These are phyloP conservation scores for Colletotrichum australisinense DNA, from an alignment of 2,329 filamentous ascomycete species.

Conservation along the genomic window DNA sequence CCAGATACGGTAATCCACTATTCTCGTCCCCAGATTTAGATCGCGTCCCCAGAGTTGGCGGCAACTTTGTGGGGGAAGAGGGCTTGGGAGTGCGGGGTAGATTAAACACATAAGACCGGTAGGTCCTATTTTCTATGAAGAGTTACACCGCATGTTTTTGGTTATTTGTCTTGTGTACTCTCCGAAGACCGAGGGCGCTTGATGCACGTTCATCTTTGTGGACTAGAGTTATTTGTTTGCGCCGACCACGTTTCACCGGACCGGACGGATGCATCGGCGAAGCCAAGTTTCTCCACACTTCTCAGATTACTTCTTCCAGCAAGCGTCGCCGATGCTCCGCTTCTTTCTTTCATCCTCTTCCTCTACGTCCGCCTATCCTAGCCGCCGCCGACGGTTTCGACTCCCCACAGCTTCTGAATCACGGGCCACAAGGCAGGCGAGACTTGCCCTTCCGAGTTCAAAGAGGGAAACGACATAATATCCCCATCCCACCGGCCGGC, in stretches of 20 bases:
- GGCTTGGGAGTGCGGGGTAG: slow-evolving; percentile 8
- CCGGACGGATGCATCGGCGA: neutral
- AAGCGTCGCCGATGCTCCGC: slow-evolving; percentile 25
- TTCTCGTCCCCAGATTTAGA: neutral
- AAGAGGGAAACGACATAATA: neutral
- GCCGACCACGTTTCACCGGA: neutral
- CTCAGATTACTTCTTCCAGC: slow-evolving; percentile 11
- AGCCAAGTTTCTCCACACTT: neutral
- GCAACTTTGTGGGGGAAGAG: slow-evolving; percentile 2
- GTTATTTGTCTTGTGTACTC: neutral
- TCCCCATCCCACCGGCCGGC: neutral
- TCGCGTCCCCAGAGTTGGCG: neutral
- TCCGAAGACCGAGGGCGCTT: neutral
- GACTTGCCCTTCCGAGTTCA: slow-evolving; percentile 6
- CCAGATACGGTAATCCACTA: neutral
- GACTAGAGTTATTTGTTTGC: neutral
- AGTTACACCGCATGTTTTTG: neutral
- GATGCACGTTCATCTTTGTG: slow-evolving; percentile 2
- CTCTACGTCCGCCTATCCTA: slow-evolving; percentile 11
- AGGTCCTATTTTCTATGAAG: slow-evolving; percentile 4
- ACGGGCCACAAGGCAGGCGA: slow-evolving; percentile 10
- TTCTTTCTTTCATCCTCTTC: slow-evolving; percentile 4
- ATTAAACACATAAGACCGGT: slow-evolving; percentile 18
- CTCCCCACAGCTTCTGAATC: neutral
- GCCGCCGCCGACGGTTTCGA: neutral